Evolutionary conservation across 371 early-diverging fungal species (phyloP).

Genomic region (Amoeboaphelidium protococcarum): DNA sequence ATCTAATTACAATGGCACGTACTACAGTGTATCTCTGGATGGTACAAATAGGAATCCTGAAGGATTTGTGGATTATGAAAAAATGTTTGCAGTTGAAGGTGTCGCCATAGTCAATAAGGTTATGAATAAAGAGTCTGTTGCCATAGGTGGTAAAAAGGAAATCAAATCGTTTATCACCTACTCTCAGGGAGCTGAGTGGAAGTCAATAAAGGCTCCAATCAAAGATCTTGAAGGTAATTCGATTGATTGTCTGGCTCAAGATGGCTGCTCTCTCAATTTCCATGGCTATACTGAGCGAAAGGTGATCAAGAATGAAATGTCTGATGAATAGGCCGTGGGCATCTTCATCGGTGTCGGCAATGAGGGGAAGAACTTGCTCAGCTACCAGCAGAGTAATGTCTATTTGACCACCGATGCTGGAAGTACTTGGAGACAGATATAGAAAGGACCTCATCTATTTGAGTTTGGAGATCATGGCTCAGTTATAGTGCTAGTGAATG

Average conservation of each 20-base stretch:
- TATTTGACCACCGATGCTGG: conserved; percentile 65
- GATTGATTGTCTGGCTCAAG: conserved; percentile 5
- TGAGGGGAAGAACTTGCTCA: conserved; percentile 34
- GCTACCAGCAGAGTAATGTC: conserved; percentile 41
- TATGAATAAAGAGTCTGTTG: conserved; percentile 24
- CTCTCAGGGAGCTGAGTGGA: conserved; percentile 64
- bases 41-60: not conserved
- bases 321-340: conserved; percentile 32
- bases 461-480: conserved; percentile 70
- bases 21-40: not conserved
- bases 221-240: conserved; percentile 25
- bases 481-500: conserved; percentile 32
- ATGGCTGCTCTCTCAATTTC: conserved; percentile 27
- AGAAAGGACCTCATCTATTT: conserved; percentile 42
- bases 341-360: conserved; percentile 76
- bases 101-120: conserved; percentile 63
- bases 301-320: not conserved
- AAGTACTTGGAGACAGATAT: conserved; percentile 35
- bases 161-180: conserved; percentile 41
- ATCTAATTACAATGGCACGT: not conserved
- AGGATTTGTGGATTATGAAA: conserved; percentile 59
- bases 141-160: conserved; percentile 20
- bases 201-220: conserved; percentile 21
- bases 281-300: conserved; percentile 43
- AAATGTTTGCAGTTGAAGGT: conserved; percentile 67